Evolutionary conservation across 768 basidiomycete species (phyloP), one percentile per base, ranked within the genome.

Genomic region (Mycena rosella): DNA sequence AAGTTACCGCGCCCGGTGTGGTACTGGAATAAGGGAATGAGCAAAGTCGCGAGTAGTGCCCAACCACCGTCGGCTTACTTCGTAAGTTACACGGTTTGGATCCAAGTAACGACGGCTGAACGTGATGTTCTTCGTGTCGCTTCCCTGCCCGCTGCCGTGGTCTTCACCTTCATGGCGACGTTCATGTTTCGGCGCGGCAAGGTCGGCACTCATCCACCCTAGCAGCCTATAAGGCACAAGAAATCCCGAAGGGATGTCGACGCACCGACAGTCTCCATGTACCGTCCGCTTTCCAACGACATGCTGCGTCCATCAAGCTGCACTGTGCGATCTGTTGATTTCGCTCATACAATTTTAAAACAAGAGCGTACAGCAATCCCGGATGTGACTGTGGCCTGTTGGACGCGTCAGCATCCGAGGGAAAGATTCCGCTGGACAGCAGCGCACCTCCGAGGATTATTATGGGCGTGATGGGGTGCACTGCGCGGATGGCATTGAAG

Each of bases 221-320:
- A 29, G n/a, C 24, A 34, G 30, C 17, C 26, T 11, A 27, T 44
- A 29, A 34, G 27, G 52, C 45, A 78, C 77, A 32, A 29, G 29
- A 51, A 47, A 36, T 15, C 15, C 6, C 36, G 27, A n/a, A 47
- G 45, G 48, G 10, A 68, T 49, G 65, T 14, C 22, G 54, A 73
- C 86, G 15, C 54, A 91, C 94, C 95, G 60, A 96, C 82, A 13
- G 96, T 98, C 80, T 98, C 96, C 91, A 97, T 93, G 75, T 96
- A 97, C 26, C 29, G 83, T 20, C 96, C 93, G 69, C 93, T 91
- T 73, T 95, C 93, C 67, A 96, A 75, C 2, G 91, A 83, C 83
- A 96, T 94, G 0, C 91, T 90, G n/a, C 90, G 85, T 5, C 85
- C 86, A 77, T 96, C 95, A 24, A 89, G 80, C 76, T 90, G 89